phyloP scores from a whole-genome alignment of 345 rosid species.

The Bruguiera parviflora region DNA sequence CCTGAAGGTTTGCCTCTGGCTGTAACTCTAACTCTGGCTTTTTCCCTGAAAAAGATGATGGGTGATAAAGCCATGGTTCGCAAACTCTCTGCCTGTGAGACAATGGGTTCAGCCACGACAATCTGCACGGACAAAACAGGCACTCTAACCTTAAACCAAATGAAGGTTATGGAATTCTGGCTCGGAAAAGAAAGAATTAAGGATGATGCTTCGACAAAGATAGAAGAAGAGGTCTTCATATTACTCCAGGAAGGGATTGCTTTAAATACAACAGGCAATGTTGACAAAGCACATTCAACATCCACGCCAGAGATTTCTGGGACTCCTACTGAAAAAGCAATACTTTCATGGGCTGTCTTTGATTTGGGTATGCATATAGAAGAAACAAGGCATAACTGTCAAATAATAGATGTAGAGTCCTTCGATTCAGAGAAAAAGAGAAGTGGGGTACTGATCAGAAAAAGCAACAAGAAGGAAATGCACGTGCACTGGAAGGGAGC shows the following conservation, averaged over 20 bases:
- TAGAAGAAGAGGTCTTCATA: slow-evolving; percentile 13
- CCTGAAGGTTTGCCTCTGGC: slow-evolving; percentile 47
- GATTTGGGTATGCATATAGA: slow-evolving; percentile 39
- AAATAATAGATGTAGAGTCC: slow-evolving; percentile 34
- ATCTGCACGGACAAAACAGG: slow-evolving; percentile 62
- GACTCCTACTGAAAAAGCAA: slow-evolving; percentile 54
- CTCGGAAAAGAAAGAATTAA: slow-evolving; percentile 29
- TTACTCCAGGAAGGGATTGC: slow-evolving; percentile 50
- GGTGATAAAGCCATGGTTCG: slow-evolving; percentile 44
- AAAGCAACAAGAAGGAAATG: slow-evolving; percentile 12
- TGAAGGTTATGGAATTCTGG: slow-evolving; percentile 40
- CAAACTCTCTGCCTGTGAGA: slow-evolving; percentile 53
- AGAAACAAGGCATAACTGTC: slow-evolving; percentile 18
- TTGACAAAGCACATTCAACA: slow-evolving; percentile 19
- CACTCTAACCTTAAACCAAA: slow-evolving; percentile 45
- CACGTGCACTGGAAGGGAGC: slow-evolving; percentile 59
- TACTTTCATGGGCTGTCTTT: slow-evolving; percentile 48
- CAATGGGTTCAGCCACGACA: slow-evolving; percentile 55
- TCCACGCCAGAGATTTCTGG: slow-evolving; percentile 39
- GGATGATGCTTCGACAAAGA: slow-evolving; percentile 24
- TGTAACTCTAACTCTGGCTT: slow-evolving; percentile 42
- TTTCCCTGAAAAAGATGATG: slow-evolving; percentile 51
- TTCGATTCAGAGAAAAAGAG: slow-evolving; percentile 55
- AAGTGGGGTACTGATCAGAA: slow-evolving; percentile 41
- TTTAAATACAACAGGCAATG: slow-evolving; percentile 34